Evolutionary conservation across 768 basidiomycete genomes (phyloP).

Genomic region (Stropharia rugosoannulata): DNA sequence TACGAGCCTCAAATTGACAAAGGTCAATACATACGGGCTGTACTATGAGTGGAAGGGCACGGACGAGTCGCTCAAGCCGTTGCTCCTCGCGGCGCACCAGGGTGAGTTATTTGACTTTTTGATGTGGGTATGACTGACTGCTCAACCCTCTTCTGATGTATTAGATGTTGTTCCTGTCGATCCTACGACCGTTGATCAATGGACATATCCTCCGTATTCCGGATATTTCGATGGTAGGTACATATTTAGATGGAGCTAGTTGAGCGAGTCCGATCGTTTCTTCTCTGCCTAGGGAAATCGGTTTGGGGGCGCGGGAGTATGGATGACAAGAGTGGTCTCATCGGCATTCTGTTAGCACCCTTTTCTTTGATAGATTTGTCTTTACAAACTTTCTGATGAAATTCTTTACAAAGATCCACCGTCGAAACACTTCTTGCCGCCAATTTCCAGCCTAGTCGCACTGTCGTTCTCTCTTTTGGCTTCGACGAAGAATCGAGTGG

Average conservation of each 20-base stretch:
- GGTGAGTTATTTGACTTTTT: slow-evolving; percentile 30
- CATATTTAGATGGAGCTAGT: background rate
- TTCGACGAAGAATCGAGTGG: slow-evolving; percentile 78
- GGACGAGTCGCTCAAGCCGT: slow-evolving; percentile 60
- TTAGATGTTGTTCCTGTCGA: slow-evolving; percentile 72
- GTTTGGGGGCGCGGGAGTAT: slow-evolving; percentile 77
- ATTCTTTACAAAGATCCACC: slow-evolving; percentile 35
- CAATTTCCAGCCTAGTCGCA: slow-evolving; percentile 63
- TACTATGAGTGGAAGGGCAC: slow-evolving; percentile 72
- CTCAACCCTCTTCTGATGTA: background rate
- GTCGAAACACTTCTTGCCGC: slow-evolving; percentile 65
- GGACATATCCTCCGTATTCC: slow-evolving; percentile 64
- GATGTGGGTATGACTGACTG: background rate
- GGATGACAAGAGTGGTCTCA: slow-evolving; percentile 77
- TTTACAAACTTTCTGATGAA: background rate
- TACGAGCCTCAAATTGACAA: slow-evolving; percentile 54
- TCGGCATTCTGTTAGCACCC: slow-evolving; percentile 55
- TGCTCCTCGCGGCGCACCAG: slow-evolving; percentile 70
- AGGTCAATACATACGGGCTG: slow-evolving; percentile 78
- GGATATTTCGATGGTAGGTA: slow-evolving; percentile 55
- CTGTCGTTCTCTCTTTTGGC: slow-evolving; percentile 62
- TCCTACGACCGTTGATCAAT: slow-evolving; percentile 49
- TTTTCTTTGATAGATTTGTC: background rate
- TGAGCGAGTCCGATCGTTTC: background rate
- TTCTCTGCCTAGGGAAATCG: slow-evolving; percentile 32